phyloP scores from a whole-genome alignment of 2,329 filamentous ascomycete species.

The Penicillium sp. region DNA sequence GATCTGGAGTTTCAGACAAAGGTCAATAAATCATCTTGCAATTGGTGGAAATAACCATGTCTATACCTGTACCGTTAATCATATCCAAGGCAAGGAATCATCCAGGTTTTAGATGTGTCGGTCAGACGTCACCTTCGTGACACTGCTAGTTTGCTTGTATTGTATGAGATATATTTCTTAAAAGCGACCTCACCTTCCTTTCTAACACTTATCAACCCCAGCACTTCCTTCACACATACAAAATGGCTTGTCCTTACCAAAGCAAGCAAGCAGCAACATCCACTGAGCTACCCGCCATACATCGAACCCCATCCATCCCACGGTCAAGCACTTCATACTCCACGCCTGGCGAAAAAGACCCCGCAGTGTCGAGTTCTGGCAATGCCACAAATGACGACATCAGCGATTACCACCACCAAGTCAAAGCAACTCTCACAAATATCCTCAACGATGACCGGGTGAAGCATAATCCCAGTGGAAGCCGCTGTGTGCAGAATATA shows the following conservation, averaged over 20 bases:
- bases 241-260: not conserved
- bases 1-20: not conserved
- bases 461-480: slow-evolving; percentile 51
- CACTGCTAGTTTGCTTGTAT: not conserved
- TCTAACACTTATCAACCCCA: not conserved
- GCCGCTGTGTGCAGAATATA: slow-evolving; percentile 59
- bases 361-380: not conserved
- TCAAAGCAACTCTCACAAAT: slow-evolving; percentile 61
- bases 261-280: not conserved
- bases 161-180: not conserved
- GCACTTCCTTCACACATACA: not conserved
- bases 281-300: not conserved
- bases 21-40: not conserved
- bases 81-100: not conserved
- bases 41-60: not conserved
- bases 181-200: not conserved
- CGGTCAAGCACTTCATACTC: not conserved
- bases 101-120: slow-evolving; percentile 3
- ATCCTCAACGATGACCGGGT: slow-evolving; percentile 60
- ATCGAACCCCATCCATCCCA: not conserved
- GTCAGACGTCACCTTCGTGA: not conserved
- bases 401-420: slow-evolving; percentile 15
- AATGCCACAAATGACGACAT: not conserved
- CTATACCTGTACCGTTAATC: not conserved
- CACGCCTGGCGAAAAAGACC: not conserved